These are phyloP conservation scores for Meira miltonrushii DNA, from an alignment of 1,284 basidiomycete genomes.

Conservation along the genomic window DNA sequence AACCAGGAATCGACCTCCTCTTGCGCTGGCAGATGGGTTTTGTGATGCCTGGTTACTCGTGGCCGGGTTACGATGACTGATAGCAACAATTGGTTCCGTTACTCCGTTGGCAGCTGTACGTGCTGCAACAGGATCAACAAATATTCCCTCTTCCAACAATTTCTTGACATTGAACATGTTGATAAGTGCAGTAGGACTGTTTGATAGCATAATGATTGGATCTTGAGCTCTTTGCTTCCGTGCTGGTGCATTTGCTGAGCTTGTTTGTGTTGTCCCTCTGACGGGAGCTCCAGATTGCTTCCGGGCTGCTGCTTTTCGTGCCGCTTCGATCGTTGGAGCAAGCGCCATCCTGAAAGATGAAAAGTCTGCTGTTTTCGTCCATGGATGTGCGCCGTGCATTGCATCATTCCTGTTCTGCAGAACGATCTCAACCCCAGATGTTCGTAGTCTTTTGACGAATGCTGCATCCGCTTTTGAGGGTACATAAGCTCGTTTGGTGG, in stretches of 20 bases:
- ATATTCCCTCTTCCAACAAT: slow-evolving; percentile 84
- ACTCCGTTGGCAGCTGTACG: slow-evolving; percentile 38
- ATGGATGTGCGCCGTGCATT: slow-evolving; percentile 11
- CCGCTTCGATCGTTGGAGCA: slow-evolving; percentile 14
- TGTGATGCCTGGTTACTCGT: slow-evolving; percentile 23
- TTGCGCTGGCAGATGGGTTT: slow-evolving; percentile 53
- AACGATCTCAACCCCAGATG: slow-evolving; percentile 32
- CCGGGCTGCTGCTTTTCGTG: slow-evolving; percentile 18
- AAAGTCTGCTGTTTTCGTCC: slow-evolving; percentile 15
- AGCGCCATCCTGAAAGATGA: slow-evolving; percentile 1
- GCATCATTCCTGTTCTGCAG: slow-evolving; percentile 18
- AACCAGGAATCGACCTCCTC: slow-evolving; percentile 63
- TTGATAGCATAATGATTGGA: slow-evolving; percentile 94
- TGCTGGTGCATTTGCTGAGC: slow-evolving; percentile 3
- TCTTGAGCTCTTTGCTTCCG: slow-evolving; percentile 53
- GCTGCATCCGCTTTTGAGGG: slow-evolving; percentile 41
- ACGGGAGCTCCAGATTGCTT: neutral
- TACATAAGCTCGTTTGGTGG: slow-evolving; percentile 39
- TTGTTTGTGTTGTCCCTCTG: neutral
- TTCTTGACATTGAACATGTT: slow-evolving; percentile 96
- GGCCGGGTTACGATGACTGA: slow-evolving; percentile 21
- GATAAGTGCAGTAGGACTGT: slow-evolving; percentile 85
- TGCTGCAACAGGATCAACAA: slow-evolving; percentile 53
- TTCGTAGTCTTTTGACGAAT: slow-evolving; percentile 42
- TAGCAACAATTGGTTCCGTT: slow-evolving; percentile 36